Evolutionary conservation across 2,329 filamentous ascomycete species (phyloP), one percentile per base, ranked within the genome.

Genomic region (Claviceps sp.): DNA sequence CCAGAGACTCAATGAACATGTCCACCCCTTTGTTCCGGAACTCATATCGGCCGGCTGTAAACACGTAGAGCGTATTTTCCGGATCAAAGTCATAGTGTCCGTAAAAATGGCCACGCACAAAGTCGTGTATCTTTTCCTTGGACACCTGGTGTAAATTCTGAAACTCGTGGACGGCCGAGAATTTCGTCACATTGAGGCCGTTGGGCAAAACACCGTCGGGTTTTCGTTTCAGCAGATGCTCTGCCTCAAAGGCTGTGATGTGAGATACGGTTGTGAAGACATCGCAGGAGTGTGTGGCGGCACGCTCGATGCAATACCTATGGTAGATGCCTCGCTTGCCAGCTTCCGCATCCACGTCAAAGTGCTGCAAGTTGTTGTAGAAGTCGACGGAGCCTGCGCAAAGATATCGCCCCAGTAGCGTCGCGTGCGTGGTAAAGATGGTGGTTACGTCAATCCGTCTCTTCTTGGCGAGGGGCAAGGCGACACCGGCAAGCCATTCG

Each of bases 241-340:
- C 93, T 62, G 88, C 95, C 71, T 98, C 93, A 69, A 95, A 97
- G 9, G 93, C 93, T 4, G 93, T 98, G 64, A 98, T 97, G 68
- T 97, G 93, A 17, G 91, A 97, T 54, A 98, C 93, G 1, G 93
- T 98, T 22, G 93, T 98, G 72, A 98, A 97, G 62, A 98, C 93
- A 70, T 98, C 93, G 59, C 86, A 86, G 6, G 88, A 79, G 66
- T 98, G 93, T 20, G 93, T 84, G 22, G 91, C 88, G 46, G 88
- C 91, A 57, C 93, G 85, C 72, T 98, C 93, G 62, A 98, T 95
- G 72, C 93, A 97, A 74, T 97, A 97, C 54, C 93, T 78, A 72
- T 98, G 93, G 73, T 97, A 98, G 66, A 98, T 97, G 53, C 93
- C 93, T 62, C 93, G 87, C 76, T 96, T 97, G 55, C 93, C 93